These are phyloP conservation scores for Dactylellina cionopaga DNA, from an alignment of 2,329 filamentous ascomycete species.

Conservation along the genomic window DNA sequence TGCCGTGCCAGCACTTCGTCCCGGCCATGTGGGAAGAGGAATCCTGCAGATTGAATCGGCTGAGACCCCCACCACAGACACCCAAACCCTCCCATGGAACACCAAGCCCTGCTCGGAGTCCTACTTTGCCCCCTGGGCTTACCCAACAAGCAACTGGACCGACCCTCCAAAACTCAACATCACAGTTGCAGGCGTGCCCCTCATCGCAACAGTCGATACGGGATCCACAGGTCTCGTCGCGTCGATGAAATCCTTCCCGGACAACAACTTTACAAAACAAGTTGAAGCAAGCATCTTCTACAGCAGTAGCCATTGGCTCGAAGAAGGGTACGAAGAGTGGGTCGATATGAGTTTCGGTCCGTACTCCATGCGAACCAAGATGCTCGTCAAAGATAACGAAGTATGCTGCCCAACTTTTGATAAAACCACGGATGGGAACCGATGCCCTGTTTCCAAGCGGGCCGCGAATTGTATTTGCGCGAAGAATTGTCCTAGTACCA, in stretches of 20 bases:
- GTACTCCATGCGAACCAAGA: conserved; percentile 34
- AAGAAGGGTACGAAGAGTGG: conserved; percentile 50
- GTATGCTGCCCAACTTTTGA: conserved; percentile 39
- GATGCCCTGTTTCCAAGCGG: conserved; percentile 17
- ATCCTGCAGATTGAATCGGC: conserved; percentile 4
- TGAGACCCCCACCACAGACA: conserved; percentile 2
- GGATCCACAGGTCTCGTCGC: conserved; percentile 37
- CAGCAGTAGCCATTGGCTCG: conserved; percentile 45
- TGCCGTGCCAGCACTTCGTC: neutral
- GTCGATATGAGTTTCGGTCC: conserved; percentile 40
- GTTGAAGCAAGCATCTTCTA: conserved; percentile 32
- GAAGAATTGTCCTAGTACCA: neutral
- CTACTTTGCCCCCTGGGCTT: conserved; percentile 30
- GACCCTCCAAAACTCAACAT: conserved; percentile 37
- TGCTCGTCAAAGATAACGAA: conserved; percentile 33
- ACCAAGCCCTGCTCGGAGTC: conserved; percentile 13
- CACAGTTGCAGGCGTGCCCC: conserved; percentile 22
- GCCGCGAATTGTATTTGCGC: conserved; percentile 7
- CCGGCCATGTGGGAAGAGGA: neutral
- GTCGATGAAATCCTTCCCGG: conserved; percentile 25
- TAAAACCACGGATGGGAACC: neutral
- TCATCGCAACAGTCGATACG: conserved; percentile 32
- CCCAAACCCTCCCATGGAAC: conserved; percentile 26
- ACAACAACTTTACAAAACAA: conserved; percentile 26
- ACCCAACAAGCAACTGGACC: conserved; percentile 22